phyloP scores from a whole-genome alignment of 352 stramenopile species.

The Globisporangium iwayamae region DNA sequence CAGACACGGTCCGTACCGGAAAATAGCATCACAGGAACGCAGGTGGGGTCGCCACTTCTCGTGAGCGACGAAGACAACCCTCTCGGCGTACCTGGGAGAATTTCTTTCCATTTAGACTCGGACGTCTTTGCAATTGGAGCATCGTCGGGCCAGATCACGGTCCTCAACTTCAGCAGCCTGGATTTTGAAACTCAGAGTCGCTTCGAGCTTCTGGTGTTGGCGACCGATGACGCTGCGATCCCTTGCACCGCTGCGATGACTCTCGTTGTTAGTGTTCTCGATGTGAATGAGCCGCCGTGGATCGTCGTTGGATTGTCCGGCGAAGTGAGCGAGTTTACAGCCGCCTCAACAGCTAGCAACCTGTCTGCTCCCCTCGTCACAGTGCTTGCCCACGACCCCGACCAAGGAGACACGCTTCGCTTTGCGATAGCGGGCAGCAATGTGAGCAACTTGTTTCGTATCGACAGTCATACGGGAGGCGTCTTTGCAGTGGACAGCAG shows the following conservation, averaged over 20 bases:
- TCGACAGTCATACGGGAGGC: constrained; percentile 32
- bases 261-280: constrained; percentile 16
- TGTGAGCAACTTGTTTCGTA: constrained; percentile 33
- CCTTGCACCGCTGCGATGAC: constrained; percentile 6
- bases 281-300: constrained; percentile 47
- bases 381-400: constrained; percentile 12
- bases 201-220: constrained; percentile 6
- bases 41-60: constrained; percentile 17
- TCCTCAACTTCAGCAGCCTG: not conserved
- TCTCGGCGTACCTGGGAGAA: not conserved
- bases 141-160: constrained; percentile 5
- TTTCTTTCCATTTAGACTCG: constrained; percentile 2
- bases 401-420: constrained; percentile 7
- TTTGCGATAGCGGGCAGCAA: constrained; percentile 20
- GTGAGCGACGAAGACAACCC: constrained; percentile 13
- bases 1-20: constrained; percentile 32
- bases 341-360: constrained; percentile 16
- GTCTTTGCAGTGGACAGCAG: constrained; percentile 34
- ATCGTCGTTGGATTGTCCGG: constrained; percentile 27
- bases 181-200: constrained; percentile 9
- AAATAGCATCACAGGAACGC: constrained; percentile 31
- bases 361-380: constrained; percentile 19
- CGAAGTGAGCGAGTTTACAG: constrained; percentile 36
- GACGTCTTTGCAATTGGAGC: constrained; percentile 4
- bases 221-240: constrained; percentile 4